Conservation (phyloP, 2,329 filamentous ascomycete genomes). For the Rutstroemia sp. region DNA sequence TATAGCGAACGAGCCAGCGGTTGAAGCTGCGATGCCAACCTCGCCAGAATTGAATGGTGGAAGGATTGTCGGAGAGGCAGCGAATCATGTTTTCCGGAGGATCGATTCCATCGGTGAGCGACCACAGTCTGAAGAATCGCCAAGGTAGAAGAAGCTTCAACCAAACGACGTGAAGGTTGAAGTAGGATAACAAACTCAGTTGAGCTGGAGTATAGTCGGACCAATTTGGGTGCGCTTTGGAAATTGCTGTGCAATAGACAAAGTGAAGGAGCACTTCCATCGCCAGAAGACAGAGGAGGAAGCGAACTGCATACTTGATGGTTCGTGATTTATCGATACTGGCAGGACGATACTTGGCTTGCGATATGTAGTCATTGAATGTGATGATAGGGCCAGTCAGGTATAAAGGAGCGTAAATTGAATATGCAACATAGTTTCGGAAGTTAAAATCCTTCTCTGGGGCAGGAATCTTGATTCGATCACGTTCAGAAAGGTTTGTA, state of each 20-base stretch:
- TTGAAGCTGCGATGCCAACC: conserved; percentile 95
- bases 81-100: conserved; percentile 97
- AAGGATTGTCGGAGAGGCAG: conserved; percentile 93
- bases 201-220: conserved; percentile 76
- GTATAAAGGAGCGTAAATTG: conserved; percentile 88
- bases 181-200: conserved; percentile 83
- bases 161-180: conserved; percentile 97
- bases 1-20: conserved; percentile 87
- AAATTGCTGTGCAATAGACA: conserved; percentile 90
- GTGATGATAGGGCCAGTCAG: conserved; percentile 88
- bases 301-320: conserved; percentile 74
- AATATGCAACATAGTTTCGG: conserved; percentile 82
- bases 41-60: conserved; percentile 86
- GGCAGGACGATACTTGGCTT: conserved; percentile 65
- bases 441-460: conserved; percentile 64
- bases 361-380: conserved; percentile 96
- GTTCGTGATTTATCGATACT: conserved; percentile 67
- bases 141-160: conserved; percentile 92
- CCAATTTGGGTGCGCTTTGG: conserved; percentile 75
- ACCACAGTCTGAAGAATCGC: conserved; percentile 98
- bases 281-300: conserved; percentile 68
- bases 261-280: conserved; percentile 93
- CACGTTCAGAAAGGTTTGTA: conserved; percentile 76
- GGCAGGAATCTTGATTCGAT: conserved; percentile 74
- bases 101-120: conserved; percentile 82